Evolutionary conservation across 106 monocot genomes (phyloP), one percentile per base, ranked within the genome.

Genomic region (Gastrodia elata): DNA sequence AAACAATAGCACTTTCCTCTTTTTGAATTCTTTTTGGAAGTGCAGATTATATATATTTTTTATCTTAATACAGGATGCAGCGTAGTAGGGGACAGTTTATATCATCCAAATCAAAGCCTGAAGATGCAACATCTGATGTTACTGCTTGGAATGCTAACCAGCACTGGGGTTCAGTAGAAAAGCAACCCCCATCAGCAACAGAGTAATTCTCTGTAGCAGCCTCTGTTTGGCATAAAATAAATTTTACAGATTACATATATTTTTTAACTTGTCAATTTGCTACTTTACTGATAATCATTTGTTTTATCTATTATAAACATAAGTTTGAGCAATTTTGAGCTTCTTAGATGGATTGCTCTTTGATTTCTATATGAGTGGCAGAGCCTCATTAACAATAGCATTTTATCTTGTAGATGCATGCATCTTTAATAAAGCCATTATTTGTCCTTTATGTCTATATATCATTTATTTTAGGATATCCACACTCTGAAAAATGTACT

Each of bases 31-130:
- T n/a, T n/a, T n/a, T n/a, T n/a, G n/a, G n/a, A n/a, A n/a, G n/a
- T n/a, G n/a, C n/a, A n/a, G n/a, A n/a, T n/a, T n/a, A n/a, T 67
- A 3, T 69, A 40, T 39, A 39, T 69, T n/a, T 32, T 32, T 2
- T 71, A 68, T 74, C 56, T 80, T 11, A 52, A 8, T 80, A 22
- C 75, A 96, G 95, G 85, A 92, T 96, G 95, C 89, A 92, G 18
- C 76, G 95, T 39, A 90, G 90, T 73, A 87, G 82, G 77, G 95
- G 95, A 15, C 95, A 96, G 70, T 96, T 96, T 75, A 88, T 89
- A 55, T 92, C 92, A 64, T 92, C 95, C 3, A 96, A 92, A 74
- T 84, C 94, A 82, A 96, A 92, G 55, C 35, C 76, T 33, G 95
- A 90, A 65, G 95, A 92, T 82, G 78, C 76, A 64, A 69, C 82